Evolutionary conservation across 148 eudicot genomes (phyloP).

Genomic region (Drosera capensis): DNA sequence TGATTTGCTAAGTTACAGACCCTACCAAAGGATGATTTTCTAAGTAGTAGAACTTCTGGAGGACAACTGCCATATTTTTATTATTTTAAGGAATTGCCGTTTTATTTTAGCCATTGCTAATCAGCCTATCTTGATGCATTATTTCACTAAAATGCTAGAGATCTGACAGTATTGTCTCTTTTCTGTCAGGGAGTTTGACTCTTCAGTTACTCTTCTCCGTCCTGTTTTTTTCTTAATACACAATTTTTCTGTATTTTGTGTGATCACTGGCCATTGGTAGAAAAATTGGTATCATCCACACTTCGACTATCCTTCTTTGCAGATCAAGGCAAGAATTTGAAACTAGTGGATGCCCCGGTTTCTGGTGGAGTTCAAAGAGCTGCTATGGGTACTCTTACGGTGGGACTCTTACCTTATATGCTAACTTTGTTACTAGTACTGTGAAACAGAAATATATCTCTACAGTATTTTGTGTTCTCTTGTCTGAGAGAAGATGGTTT

Average conservation of each 20-base stretch:
- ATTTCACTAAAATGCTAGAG: too few species aligned
- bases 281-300: neutral
- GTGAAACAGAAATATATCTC: too few species aligned
- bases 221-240: too few species aligned
- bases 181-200: too few species aligned
- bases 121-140: too few species aligned
- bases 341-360: constrained; percentile 95
- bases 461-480: constrained; percentile 2
- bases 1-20: too few species aligned
- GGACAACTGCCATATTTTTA: too few species aligned
- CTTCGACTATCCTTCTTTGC: constrained; percentile 5
- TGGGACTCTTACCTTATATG: constrained; percentile 8
- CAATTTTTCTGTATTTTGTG: neutral
- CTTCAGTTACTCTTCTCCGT: too few species aligned
- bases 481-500: constrained; percentile 6
- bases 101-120: too few species aligned
- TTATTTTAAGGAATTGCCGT: too few species aligned
- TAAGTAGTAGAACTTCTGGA: too few species aligned
- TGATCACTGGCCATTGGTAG: neutral
- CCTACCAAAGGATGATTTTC: too few species aligned
- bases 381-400: constrained; percentile 80
- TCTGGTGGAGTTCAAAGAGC: constrained; percentile 97
- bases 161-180: neutral
- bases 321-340: constrained; percentile 55
- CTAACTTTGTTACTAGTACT: neutral